Base-by-base conservation (phyloP, 805 yeast genomes). In the Barnettozyma siamensis region DNA sequence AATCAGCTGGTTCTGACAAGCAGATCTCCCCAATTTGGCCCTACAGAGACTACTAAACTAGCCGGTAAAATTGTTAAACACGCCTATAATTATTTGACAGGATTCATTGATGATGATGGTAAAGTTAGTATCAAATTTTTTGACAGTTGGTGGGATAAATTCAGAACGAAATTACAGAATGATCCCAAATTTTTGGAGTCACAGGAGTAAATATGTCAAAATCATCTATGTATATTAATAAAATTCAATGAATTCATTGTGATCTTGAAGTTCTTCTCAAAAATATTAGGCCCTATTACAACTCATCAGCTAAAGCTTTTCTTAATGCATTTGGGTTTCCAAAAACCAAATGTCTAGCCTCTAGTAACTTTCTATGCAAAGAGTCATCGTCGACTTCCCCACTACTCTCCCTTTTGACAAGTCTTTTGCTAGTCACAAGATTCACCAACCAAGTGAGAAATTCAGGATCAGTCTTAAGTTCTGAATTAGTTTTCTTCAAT, bases 81-180 rank as follows among this genome's bases (percentile, higher is more conserved):
- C 61, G 97, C 97, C 2, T 93, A 91, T 64, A 89, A 93, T 58
- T 93, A 76, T 58, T 63, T 91, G 37, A 79, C 94, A 2, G 86
- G 97, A n/a, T 91, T 89, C 58, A 74, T 88, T 7, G 95, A 88
- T 55, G 59, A 66, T 5, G 69, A 75, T 18, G 95, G 95, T 3
- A 86, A 79, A 51, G 96, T 91, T 3, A 83, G 89, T 3, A 85
- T 91, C 57, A 85, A 82, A 55, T 83, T 79, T 33, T 91, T 91
- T 54, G 94, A 91, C 58, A 82, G 75, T 31, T 91, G 99, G 99
- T 87, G 99, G 99, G 80, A 74, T 49, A 89, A 88, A 62, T 91
- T 93, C 64, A 85, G 76, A 59, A 63, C 75, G 7, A 81, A 83
- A 55, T 54, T 93, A 44, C 72, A 76, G 10, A 84, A 83, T 46